Conservation (phyloP, 768 basidiomycete genomes). For the Trametes maxima region DNA sequence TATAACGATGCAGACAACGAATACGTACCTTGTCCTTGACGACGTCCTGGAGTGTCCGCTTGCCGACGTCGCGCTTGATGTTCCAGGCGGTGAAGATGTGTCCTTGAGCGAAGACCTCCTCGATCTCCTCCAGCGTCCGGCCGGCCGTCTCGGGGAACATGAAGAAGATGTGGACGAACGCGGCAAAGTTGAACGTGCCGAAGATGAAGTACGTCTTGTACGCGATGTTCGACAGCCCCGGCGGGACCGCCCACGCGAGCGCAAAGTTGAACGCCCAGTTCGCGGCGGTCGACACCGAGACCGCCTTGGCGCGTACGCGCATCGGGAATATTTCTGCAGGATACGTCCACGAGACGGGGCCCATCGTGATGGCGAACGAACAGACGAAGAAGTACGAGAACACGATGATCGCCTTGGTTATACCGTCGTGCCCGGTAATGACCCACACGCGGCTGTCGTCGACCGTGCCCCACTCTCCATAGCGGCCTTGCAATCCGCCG, state of each 20-base stretch:
- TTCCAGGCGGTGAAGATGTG: constrained; percentile 74
- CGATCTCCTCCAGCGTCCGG: constrained; percentile 75
- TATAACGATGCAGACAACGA: too few species aligned
- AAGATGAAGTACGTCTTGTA: constrained; percentile 82
- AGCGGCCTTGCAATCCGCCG: constrained; percentile 71
- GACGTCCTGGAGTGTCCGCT: constrained; percentile 60
- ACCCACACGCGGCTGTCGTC: constrained; percentile 54
- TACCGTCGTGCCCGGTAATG: constrained; percentile 52
- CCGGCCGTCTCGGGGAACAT: constrained; percentile 81
- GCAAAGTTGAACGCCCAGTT: constrained; percentile 75
- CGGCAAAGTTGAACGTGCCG: constrained; percentile 71
- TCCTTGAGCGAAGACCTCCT: constrained; percentile 73
- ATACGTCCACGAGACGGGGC: constrained; percentile 63
- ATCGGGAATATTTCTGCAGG: constrained; percentile 71
- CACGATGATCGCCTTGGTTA: constrained; percentile 73
- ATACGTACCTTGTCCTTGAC: constrained; percentile 9
- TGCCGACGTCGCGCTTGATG: constrained; percentile 61
- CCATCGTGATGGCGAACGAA: constrained; percentile 73
- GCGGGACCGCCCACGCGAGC: constrained; percentile 75
- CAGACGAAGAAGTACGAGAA: constrained; percentile 79
- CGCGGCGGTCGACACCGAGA: constrained; percentile 45
- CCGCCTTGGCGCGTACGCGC: constrained; percentile 67
- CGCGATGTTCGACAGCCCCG: constrained; percentile 64
- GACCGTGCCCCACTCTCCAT: constrained; percentile 61
- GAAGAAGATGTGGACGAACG: constrained; percentile 70